Evolutionary conservation across 1,139 yeast genomes (phyloP).

Genomic region (Sugiyamaella paludigena): DNA sequence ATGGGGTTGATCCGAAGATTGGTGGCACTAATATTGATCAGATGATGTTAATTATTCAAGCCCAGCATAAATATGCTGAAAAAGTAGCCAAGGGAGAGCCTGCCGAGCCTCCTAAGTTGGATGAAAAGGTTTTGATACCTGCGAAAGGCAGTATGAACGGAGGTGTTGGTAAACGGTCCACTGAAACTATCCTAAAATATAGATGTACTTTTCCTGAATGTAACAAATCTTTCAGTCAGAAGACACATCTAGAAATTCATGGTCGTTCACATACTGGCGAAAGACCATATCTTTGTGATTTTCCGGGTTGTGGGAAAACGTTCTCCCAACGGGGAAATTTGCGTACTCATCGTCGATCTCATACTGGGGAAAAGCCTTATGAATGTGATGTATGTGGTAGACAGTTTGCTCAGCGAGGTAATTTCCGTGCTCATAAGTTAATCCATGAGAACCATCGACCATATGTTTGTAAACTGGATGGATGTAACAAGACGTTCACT

Average conservation of each 20-base stretch:
- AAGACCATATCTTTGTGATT: conserved; percentile 63
- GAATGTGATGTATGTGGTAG: conserved; percentile 70
- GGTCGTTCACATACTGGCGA: conserved; percentile 81
- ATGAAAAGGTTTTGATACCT: conserved; percentile 49
- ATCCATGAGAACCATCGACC: conserved; percentile 83
- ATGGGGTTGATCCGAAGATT: conserved; percentile 64
- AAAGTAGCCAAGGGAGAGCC: conserved; percentile 30
- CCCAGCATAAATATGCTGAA: conserved; percentile 67
- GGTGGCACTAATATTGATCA: conserved; percentile 91
- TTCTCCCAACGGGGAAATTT: conserved; percentile 93
- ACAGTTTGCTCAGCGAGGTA: conserved; percentile 83
- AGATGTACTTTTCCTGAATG: conserved; percentile 64
- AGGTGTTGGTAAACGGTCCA: conserved; percentile 71
- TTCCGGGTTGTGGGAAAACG: conserved; percentile 56
- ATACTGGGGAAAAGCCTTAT: conserved; percentile 88
- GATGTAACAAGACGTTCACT: conserved; percentile 81
- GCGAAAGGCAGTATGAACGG: conserved; percentile 70
- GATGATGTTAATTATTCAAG: conserved; percentile 84
- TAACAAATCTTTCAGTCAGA: conserved; percentile 82
- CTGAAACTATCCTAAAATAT: conserved; percentile 42
- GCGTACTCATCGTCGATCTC: conserved; percentile 77
- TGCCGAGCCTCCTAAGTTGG: conserved; percentile 28
- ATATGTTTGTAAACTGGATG: conserved; percentile 72
- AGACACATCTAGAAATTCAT: conserved; percentile 89
- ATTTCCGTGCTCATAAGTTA: conserved; percentile 77